Conservation (phyloP, 148 eudicot species). For the Rhododendron ovatum region DNA sequence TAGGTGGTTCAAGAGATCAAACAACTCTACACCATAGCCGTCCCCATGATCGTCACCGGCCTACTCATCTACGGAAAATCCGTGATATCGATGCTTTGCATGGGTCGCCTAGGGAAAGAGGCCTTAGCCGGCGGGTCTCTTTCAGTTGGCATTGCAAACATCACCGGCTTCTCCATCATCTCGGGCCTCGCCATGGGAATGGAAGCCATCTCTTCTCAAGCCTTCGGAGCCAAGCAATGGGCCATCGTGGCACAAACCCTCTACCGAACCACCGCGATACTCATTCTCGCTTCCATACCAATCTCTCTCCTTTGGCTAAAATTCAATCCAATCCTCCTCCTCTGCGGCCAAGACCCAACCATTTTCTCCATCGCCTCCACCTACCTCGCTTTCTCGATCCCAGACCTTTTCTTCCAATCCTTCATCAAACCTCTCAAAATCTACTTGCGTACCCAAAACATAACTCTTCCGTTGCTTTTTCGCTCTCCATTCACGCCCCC, state of each 20-base stretch:
- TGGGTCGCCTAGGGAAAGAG: slow-evolving; percentile 58
- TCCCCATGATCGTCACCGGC: slow-evolving; percentile 59
- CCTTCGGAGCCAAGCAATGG: slow-evolving; percentile 64
- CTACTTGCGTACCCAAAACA: slow-evolving; percentile 30
- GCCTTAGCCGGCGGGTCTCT: slow-evolving; percentile 67
- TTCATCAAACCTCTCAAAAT: slow-evolving; percentile 36
- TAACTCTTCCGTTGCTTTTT: slow-evolving; percentile 27
- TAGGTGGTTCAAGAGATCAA: slow-evolving; percentile 52
- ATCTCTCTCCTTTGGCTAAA: slow-evolving; percentile 39
- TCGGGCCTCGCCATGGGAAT: slow-evolving; percentile 58
- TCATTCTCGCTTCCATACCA: slow-evolving; percentile 25
- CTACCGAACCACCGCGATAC: slow-evolving; percentile 27
- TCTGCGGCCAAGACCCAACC: slow-evolving; percentile 23
- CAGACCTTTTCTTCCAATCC: slow-evolving; percentile 28
- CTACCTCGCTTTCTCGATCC: slow-evolving; percentile 31
- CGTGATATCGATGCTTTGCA: slow-evolving; percentile 51
- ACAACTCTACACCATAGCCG: slow-evolving; percentile 49
- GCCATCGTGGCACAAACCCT: slow-evolving; percentile 54
- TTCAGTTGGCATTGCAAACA: slow-evolving; percentile 67
- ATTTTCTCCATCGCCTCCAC: slow-evolving; percentile 25
- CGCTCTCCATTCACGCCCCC: slow-evolving; percentile 27
- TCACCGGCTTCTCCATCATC: slow-evolving; percentile 62
- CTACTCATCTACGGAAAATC: slow-evolving; percentile 59
- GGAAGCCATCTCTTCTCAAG: slow-evolving; percentile 79
- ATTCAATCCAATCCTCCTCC: slow-evolving; percentile 25